Percentiles rank a stretch among this genome's conserved stretches.
phyloP scores from a whole-genome alignment of 1,284 basidiomycete species.

The Takashimella tepidaria region DNA sequence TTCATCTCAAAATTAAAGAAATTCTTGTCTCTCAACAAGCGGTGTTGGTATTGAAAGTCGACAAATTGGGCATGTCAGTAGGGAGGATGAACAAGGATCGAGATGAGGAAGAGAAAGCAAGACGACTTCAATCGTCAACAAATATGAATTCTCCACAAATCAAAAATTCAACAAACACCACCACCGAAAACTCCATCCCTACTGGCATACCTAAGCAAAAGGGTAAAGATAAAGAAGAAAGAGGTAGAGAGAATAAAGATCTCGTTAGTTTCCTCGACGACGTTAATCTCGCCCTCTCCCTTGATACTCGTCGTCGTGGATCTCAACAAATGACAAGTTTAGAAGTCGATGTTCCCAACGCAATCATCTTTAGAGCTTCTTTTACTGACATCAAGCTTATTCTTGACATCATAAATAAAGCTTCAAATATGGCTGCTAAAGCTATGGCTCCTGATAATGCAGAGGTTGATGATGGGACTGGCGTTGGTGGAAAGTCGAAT shows the following conservation, averaged over 20 bases:
- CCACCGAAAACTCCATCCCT: no score
- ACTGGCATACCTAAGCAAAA: conserved; percentile 29
- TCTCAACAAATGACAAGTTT: conserved; percentile 76
- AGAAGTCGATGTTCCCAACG: conserved; percentile 69
- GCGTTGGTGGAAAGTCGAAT: neutral
- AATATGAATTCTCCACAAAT: neutral
- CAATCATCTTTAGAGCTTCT: conserved; percentile 86
- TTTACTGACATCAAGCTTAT: conserved; percentile 91
- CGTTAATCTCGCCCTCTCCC: conserved; percentile 77
- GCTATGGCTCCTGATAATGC: conserved; percentile 23
- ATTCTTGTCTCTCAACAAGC: conserved; percentile 89
- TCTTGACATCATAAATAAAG: conserved; percentile 80
- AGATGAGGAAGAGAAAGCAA: neutral
- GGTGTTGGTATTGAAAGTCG: conserved; percentile 75
- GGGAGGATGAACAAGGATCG: conserved; percentile 70
- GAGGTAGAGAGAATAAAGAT: conserved; percentile 49
- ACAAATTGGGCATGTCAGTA: conserved; percentile 88
- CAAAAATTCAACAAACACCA: neutral
- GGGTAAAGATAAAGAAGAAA: neutral
- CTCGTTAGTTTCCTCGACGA: conserved; percentile 90
- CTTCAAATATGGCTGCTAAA: conserved; percentile 58
- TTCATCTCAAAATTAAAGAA: conserved; percentile 77
- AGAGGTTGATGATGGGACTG: neutral
- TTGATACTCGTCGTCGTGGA: conserved; percentile 73
- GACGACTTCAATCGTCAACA: neutral